Conservation (phyloP, 2,329 filamentous ascomycete genomes). For the Dendrostoma leiphaemia region DNA sequence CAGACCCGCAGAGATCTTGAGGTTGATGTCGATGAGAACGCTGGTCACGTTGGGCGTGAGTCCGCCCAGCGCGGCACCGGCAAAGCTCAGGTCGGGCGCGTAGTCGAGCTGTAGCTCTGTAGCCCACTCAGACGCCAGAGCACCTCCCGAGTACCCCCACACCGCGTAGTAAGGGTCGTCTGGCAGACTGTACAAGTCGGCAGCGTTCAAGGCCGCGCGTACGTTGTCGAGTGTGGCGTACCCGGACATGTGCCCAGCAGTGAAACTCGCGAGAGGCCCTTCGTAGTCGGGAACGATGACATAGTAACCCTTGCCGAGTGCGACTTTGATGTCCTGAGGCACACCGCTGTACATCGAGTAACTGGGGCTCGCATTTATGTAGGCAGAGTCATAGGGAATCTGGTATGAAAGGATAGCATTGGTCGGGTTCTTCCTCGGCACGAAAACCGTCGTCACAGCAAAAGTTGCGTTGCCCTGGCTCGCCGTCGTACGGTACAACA, state of each 20-base stretch:
- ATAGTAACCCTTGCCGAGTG: slow-evolving; percentile 40
- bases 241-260: slow-evolving; percentile 38
- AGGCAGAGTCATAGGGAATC: slow-evolving; percentile 36
- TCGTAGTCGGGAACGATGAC: slow-evolving; percentile 46
- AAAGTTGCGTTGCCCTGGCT: slow-evolving; percentile 29
- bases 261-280: slow-evolving; percentile 40
- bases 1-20: slow-evolving; percentile 31
- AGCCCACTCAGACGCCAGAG: slow-evolving; percentile 47
- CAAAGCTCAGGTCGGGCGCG: slow-evolving; percentile 45
- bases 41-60: slow-evolving; percentile 38
- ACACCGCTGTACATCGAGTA: slow-evolving; percentile 29
- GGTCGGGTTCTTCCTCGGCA: slow-evolving; percentile 22
- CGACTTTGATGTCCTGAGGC: slow-evolving; percentile 31
- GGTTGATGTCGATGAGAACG: slow-evolving; percentile 32
- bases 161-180: slow-evolving; percentile 35
- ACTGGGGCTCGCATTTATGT: slow-evolving; percentile 36
- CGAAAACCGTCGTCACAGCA: slow-evolving; percentile 33
- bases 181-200: slow-evolving; percentile 28
- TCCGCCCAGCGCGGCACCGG: slow-evolving; percentile 45
- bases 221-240: slow-evolving; percentile 42
- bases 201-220: slow-evolving; percentile 34
- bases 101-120: slow-evolving; percentile 46
- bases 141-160: slow-evolving; percentile 55
- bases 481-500: slow-evolving; percentile 35
- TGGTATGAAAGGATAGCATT: slow-evolving; percentile 40